Conservation (phyloP, 2,329 filamentous ascomycete species). For the Knoxdaviesia proteae region DNA sequence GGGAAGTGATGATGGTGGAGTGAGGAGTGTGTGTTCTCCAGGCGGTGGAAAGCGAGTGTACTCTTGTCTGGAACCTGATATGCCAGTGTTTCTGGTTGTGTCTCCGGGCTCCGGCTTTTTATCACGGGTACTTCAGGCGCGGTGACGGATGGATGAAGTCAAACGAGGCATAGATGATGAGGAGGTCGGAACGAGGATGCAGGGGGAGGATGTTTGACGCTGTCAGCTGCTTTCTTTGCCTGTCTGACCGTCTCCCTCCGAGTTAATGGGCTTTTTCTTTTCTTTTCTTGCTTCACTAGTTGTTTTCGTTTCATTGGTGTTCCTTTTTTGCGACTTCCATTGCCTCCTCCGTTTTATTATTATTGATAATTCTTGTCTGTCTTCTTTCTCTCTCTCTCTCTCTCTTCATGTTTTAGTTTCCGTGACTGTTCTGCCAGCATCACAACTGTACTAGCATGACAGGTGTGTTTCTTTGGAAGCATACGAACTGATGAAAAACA, state of each 20-base stretch:
- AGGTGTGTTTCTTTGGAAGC: no score
- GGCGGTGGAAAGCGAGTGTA: not conserved
- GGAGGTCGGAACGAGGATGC: not conserved
- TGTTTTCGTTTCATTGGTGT: constrained; percentile 7
- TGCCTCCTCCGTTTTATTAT: constrained; percentile 2
- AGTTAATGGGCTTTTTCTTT: constrained; percentile 6
- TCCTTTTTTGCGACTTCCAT: constrained; percentile 3
- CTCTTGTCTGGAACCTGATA: not conserved
- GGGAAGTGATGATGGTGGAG: no score
- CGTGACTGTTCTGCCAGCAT: not conserved
- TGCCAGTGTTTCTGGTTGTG: not conserved
- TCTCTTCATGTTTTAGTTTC: constrained; percentile 1
- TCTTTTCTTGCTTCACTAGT: constrained; percentile 7
- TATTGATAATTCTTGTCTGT: constrained; percentile 2
- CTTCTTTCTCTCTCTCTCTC: not conserved
- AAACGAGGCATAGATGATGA: not conserved
- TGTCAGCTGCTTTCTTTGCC: not conserved
- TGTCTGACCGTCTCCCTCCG: constrained; percentile 3
- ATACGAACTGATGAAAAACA: no score
- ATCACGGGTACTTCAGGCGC: not conserved
- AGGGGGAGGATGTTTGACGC: constrained; percentile 10
- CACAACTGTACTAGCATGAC: not conserved
- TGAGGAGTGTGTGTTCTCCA: no score
- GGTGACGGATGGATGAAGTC: no score
- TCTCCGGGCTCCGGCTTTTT: not conserved